Conservation (phyloP, 148 eudicot genomes). For the Camellia japonica region DNA sequence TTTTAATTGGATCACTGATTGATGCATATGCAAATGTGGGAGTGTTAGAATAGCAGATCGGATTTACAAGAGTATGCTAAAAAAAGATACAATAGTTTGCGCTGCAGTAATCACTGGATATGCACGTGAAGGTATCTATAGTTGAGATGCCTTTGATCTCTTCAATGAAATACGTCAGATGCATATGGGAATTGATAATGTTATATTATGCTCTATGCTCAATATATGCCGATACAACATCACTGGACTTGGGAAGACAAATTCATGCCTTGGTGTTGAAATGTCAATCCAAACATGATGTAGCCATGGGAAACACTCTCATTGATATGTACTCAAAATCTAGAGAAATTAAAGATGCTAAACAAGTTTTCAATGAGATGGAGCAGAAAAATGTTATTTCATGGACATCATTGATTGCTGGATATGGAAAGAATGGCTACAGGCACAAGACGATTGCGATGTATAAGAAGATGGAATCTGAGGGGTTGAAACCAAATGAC, state of each 20-base stretch:
- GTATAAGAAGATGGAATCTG: conserved; percentile 18
- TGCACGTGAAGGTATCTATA: conserved; percentile 20
- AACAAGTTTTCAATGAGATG: conserved; percentile 14
- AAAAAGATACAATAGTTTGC: conserved; percentile 16
- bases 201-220: conserved; percentile 24
- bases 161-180: conserved; percentile 20
- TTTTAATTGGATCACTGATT: conserved; percentile 17
- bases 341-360: conserved; percentile 18
- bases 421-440: conserved; percentile 20
- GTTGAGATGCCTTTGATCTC: conserved; percentile 19
- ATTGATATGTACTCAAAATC: conserved; percentile 28
- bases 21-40: conserved; percentile 26
- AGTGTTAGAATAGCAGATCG: conserved; percentile 1
- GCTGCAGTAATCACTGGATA: conserved; percentile 27
- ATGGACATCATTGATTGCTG: conserved; percentile 22
- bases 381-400: conserved; percentile 22
- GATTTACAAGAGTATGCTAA: conserved; percentile 13
- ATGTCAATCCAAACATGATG: conserved; percentile 18
- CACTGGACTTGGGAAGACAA: conserved; percentile 15
- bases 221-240: conserved; percentile 16
- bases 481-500: conserved; percentile 23
- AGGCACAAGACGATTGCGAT: conserved; percentile 10
- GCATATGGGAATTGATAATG: conserved; percentile 14
- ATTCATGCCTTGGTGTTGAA: conserved; percentile 24
- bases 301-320: conserved; percentile 21